Conservation (phyloP, 371 early-diverging fungal genomes). For the Nematocida sp. region DNA sequence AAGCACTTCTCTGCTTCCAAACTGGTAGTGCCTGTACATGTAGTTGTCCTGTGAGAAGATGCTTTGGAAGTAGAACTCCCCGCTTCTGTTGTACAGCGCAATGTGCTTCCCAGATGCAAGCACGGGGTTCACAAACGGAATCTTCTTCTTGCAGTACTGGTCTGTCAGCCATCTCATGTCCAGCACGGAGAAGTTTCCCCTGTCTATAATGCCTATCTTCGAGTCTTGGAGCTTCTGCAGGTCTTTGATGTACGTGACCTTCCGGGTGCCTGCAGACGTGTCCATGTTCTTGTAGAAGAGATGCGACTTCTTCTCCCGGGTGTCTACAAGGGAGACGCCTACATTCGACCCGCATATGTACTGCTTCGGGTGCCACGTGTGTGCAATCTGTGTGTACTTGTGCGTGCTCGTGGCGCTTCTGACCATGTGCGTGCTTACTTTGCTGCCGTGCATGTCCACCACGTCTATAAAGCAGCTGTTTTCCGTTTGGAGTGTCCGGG, state of each 20-base stretch:
- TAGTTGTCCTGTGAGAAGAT: not conserved
- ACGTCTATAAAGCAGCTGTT: slow-evolving; percentile 8
- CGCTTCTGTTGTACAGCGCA: slow-evolving; percentile 26
- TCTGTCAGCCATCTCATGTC: slow-evolving; percentile 15
- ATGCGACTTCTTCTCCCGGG: slow-evolving; percentile 16
- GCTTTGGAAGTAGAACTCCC: slow-evolving; percentile 43
- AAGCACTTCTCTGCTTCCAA: not conserved
- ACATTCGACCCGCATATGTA: not conserved
- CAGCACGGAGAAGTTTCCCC: not conserved
- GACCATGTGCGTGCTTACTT: slow-evolving; percentile 6
- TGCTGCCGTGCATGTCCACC: slow-evolving; percentile 18
- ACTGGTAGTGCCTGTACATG: not conserved
- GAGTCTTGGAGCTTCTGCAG: not conserved
- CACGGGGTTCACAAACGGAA: not conserved
- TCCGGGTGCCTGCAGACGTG: not conserved
- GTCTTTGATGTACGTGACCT: not conserved
- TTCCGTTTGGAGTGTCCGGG: not conserved
- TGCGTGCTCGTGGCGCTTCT: not conserved
- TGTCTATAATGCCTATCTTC: not conserved
- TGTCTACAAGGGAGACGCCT: not conserved
- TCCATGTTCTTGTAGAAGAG: not conserved
- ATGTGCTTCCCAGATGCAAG: slow-evolving; percentile 4
- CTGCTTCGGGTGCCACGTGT: slow-evolving; percentile 47
- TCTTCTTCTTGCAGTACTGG: not conserved
- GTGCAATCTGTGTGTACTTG: not conserved